These are phyloP conservation scores for Fomitopsis palustris DNA, from an alignment of 1,284 basidiomycete species.

Conservation along the genomic window DNA sequence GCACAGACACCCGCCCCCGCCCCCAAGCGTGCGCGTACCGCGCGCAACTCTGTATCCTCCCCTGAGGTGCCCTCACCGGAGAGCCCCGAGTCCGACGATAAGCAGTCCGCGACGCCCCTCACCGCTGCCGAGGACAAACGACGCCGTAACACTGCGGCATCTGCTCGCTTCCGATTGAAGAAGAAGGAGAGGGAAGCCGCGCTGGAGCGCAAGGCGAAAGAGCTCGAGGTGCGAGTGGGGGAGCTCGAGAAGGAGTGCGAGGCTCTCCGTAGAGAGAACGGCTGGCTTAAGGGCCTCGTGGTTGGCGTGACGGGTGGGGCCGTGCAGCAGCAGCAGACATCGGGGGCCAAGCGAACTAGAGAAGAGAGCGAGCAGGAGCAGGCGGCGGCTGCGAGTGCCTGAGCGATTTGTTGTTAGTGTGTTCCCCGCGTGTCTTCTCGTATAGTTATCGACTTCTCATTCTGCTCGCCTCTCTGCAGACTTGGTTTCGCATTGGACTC, in stretches of 20 bases:
- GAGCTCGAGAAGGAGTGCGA: constrained; percentile 92
- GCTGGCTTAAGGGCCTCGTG: constrained; percentile 91
- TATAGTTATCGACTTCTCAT: neutral
- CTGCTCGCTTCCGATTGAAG: constrained; percentile 96
- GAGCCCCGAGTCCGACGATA: constrained; percentile 28
- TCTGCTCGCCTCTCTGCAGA: neutral
- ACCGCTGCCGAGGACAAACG: constrained; percentile 85
- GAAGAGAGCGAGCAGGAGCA: constrained; percentile 3
- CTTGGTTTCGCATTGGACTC: neutral
- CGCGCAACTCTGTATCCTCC: constrained; percentile 43
- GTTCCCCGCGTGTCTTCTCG: neutral
- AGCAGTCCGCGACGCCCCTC: constrained; percentile 30
- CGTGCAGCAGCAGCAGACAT: constrained; percentile 23
- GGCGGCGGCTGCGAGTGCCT: neutral
- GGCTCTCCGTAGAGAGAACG: constrained; percentile 88
- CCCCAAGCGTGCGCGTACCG: constrained; percentile 53
- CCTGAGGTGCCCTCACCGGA: constrained; percentile 18
- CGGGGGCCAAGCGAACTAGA: constrained; percentile 8
- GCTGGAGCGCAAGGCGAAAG: constrained; percentile 85
- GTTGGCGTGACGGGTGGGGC: constrained; percentile 76
- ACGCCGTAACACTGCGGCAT: constrained; percentile 92
- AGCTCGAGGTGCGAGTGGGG: constrained; percentile 80
- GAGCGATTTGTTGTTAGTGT: neutral
- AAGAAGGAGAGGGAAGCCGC: constrained; percentile 98
- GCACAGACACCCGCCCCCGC: constrained; percentile 31